These are phyloP conservation scores for Komagataea norvegica DNA, from an alignment of 1,139 yeast species.

Conservation along the genomic window DNA sequence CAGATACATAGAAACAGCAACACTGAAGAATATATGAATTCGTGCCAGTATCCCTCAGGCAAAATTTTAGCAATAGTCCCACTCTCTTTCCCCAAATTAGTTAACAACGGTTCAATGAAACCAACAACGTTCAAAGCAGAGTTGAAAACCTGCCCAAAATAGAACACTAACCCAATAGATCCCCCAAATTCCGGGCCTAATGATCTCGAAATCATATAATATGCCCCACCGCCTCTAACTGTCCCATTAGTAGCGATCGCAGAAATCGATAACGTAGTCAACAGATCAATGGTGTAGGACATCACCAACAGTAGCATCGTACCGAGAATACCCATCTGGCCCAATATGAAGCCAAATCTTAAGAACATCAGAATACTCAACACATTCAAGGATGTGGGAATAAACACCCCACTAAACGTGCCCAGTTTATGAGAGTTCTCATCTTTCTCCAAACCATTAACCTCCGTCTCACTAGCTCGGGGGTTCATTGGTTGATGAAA, in stretches of 20 bases:
- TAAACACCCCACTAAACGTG: constrained; percentile 73
- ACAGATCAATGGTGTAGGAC: constrained; percentile 60
- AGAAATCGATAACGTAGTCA: constrained; percentile 69
- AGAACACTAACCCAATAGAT: constrained; percentile 73
- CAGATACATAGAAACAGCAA: constrained; percentile 69
- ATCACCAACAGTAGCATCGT: constrained; percentile 50
- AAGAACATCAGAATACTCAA: constrained; percentile 77
- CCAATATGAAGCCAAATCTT: constrained; percentile 73
- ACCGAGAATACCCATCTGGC: constrained; percentile 72
- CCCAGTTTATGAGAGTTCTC: constrained; percentile 43
- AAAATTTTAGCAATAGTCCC: constrained; percentile 54
- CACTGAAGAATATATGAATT: constrained; percentile 57
- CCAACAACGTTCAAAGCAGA: constrained; percentile 79
- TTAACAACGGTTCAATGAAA: constrained; percentile 65
- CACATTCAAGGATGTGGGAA: constrained; percentile 72
- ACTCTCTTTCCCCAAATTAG: constrained; percentile 45
- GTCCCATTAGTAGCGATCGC: constrained; percentile 83
- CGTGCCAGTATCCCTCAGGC: constrained; percentile 55
- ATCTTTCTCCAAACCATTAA: background rate
- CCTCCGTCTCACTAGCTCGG: background rate
- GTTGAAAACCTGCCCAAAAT: constrained; percentile 70
- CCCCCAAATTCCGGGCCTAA: constrained; percentile 85
- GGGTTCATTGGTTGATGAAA: constrained; percentile 1
- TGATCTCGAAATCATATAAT: constrained; percentile 75
- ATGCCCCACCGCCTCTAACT: constrained; percentile 81